Conservation (phyloP, 768 basidiomycete species). For the Phylloporus scabripes region DNA sequence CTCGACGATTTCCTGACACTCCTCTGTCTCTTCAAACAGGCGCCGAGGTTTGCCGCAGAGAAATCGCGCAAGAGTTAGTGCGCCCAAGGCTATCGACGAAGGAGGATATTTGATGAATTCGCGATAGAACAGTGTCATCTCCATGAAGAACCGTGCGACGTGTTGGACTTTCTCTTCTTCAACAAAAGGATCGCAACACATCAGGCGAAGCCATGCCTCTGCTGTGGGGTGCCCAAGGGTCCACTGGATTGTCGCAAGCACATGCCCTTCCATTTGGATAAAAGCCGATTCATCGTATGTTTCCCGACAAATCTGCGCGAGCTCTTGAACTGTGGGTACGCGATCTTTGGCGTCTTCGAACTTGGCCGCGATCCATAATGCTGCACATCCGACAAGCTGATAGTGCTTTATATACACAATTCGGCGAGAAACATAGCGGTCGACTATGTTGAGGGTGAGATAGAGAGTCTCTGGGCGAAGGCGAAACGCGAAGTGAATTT, state of each 20-base stretch:
- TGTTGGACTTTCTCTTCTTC: constrained; percentile 92
- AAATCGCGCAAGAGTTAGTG: constrained; percentile 83
- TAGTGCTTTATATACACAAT: constrained; percentile 99
- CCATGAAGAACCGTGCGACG: constrained; percentile 97
- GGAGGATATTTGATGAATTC: constrained; percentile 87
- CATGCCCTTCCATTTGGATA: constrained; percentile 98
- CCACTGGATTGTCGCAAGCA: constrained; percentile 95
- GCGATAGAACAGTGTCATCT: constrained; percentile 96
- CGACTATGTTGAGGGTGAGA: constrained; percentile 97
- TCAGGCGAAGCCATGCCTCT: constrained; percentile 90
- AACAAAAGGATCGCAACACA: constrained; percentile 65
- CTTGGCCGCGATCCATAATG: constrained; percentile 98
- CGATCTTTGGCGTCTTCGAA: constrained; percentile 99
- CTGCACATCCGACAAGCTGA: constrained; percentile 96
- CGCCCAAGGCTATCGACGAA: constrained; percentile 84
- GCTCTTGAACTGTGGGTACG: constrained; percentile 91
- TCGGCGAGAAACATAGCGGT: constrained; percentile 97
- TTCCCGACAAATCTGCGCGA: constrained; percentile 91
- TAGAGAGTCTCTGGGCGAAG: constrained; percentile 98
- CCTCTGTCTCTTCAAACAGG: constrained; percentile 78
- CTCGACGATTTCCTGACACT: constrained; percentile 78
- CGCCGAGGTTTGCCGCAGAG: constrained; percentile 78
- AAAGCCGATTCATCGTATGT: constrained; percentile 97
- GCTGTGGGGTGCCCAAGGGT: constrained; percentile 95
- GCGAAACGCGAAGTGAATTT: constrained; percentile 96